phyloP scores from a whole-genome alignment of 257 asterid genomes.

The Solanum okadae region DNA sequence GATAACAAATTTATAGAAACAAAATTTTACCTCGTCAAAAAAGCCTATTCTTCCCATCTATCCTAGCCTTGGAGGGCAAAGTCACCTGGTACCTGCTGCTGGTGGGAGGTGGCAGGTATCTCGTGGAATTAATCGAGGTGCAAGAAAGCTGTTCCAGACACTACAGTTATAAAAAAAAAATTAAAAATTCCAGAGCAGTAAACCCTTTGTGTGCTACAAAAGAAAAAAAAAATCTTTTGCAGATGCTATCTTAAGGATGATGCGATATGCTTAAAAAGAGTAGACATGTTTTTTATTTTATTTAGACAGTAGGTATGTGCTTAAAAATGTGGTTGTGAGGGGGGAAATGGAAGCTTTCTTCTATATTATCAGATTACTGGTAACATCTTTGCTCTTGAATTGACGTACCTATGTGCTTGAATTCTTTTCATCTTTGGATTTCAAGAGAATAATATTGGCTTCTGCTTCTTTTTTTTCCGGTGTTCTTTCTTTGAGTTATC shows the following conservation, averaged over 20 bases:
- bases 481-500: not conserved
- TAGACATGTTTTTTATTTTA: not conserved
- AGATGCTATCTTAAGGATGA: not conserved
- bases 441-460: not conserved
- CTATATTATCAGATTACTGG: not conserved
- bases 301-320: not conserved
- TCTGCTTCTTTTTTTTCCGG: not conserved
- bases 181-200: not conserved
- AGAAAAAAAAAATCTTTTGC: not conserved
- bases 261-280: not conserved
- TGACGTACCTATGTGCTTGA: not conserved
- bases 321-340: not conserved
- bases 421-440: not conserved
- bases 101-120: not conserved
- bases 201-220: not conserved
- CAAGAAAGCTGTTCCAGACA: not conserved
- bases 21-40: not conserved
- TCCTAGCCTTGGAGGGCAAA: not conserved
- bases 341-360: not conserved
- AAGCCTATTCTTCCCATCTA: not conserved
- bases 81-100: not conserved
- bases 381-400: not conserved
- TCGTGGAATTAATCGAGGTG: not conserved
- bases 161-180: not conserved
- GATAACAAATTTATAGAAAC: not conserved